phyloP scores from a whole-genome alignment of 495 filamentous ascomycete species.

The Letharia lupina region DNA sequence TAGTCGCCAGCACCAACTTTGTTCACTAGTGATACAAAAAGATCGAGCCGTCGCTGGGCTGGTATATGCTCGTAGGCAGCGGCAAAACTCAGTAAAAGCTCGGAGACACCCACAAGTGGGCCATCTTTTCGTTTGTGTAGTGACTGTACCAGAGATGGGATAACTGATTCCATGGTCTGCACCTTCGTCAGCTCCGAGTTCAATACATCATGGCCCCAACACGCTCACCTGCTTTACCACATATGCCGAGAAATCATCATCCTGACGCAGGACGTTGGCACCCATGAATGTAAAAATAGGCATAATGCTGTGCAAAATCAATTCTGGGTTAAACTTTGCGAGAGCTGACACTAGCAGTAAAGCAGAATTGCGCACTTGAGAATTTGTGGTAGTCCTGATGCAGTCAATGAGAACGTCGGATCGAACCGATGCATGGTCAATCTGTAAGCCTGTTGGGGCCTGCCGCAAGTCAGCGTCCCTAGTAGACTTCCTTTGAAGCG shows the following conservation, averaged over 20 bases:
- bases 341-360: slow-evolving; percentile 79
- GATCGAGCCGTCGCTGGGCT: slow-evolving; percentile 63
- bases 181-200: slow-evolving; percentile 6
- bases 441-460: slow-evolving; percentile 41
- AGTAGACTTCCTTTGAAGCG: background rate
- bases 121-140: slow-evolving; percentile 69
- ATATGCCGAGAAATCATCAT: slow-evolving; percentile 91
- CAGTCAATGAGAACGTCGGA: slow-evolving; percentile 86
- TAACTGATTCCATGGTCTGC: slow-evolving; percentile 75
- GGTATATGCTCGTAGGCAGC: slow-evolving; percentile 94
- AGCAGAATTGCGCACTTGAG: slow-evolving; percentile 84
- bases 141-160: slow-evolving; percentile 82
- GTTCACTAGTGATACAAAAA: slow-evolving; percentile 70
- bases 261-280: slow-evolving; percentile 73
- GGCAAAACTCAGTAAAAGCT: slow-evolving; percentile 83
- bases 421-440: slow-evolving; percentile 66
- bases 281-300: slow-evolving; percentile 98
- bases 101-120: slow-evolving; percentile 68
- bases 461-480: slow-evolving; percentile 6
- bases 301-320: slow-evolving; percentile 94
- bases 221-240: slow-evolving; percentile 59
- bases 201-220: background rate
- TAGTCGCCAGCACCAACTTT: slow-evolving; percentile 80
- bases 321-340: slow-evolving; percentile 73
- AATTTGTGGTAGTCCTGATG: slow-evolving; percentile 77